These are phyloP conservation scores for Athelia psychrophila DNA, from an alignment of 1,284 basidiomycete genomes.

Conservation along the genomic window DNA sequence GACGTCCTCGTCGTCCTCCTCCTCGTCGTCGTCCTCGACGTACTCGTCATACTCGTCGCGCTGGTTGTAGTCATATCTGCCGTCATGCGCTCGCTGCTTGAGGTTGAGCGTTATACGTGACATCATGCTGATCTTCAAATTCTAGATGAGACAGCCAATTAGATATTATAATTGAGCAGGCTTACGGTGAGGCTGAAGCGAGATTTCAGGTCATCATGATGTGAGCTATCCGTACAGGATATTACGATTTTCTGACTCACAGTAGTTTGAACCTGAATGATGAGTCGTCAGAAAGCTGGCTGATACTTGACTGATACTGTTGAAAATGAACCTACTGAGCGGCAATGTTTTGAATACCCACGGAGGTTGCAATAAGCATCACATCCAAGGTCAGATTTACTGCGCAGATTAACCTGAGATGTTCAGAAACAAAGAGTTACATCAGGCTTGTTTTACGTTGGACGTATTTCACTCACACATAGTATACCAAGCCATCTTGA, in stretches of 20 bases:
- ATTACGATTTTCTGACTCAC: constrained; percentile 26
- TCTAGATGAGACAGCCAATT: neutral
- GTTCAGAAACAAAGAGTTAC: neutral
- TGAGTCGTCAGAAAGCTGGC: neutral
- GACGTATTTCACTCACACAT: constrained; percentile 26
- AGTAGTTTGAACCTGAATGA: constrained; percentile 40
- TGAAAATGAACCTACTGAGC: constrained; percentile 37
- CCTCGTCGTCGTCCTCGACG: no score
- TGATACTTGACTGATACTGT: no score
- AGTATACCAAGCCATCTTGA: constrained; percentile 43
- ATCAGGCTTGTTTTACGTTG: neutral
- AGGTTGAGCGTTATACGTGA: constrained; percentile 44
- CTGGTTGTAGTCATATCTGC: no score
- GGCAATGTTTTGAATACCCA: constrained; percentile 38
- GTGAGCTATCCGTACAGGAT: neutral
- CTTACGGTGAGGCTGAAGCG: constrained; percentile 28
- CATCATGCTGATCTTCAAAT: constrained; percentile 40
- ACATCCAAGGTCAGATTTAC: constrained; percentile 42
- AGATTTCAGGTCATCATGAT: neutral
- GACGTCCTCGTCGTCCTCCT: no score
- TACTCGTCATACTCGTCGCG: no score
- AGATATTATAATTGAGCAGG: neutral
- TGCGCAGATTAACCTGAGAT: constrained; percentile 40
- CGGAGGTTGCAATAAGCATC: constrained; percentile 37
- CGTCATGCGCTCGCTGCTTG: constrained; percentile 6